These are phyloP conservation scores for Phylloporus sp. DNA, from an alignment of 768 basidiomycete genomes.

Conservation along the genomic window DNA sequence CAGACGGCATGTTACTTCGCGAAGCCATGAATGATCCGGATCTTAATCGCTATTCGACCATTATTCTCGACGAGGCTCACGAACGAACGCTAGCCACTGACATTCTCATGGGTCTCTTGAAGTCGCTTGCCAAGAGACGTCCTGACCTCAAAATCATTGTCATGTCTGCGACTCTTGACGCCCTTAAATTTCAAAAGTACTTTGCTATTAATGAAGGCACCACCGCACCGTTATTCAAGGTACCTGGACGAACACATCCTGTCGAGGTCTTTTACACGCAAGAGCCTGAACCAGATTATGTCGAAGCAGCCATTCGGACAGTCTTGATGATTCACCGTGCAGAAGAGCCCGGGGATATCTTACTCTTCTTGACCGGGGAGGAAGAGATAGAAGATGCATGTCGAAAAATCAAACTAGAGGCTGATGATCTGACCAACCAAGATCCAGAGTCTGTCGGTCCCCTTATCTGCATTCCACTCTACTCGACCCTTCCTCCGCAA, in stretches of 20 bases:
- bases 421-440: slow-evolving; percentile 73
- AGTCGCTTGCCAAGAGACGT: slow-evolving; percentile 74
- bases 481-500: slow-evolving; percentile 89
- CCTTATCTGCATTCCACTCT: slow-evolving; percentile 85
- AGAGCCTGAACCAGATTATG: slow-evolving; percentile 91
- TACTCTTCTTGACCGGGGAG: slow-evolving; percentile 96
- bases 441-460: slow-evolving; percentile 80
- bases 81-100: slow-evolving; percentile 97
- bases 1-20: slow-evolving; percentile 97
- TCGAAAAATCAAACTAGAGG: slow-evolving; percentile 87
- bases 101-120: slow-evolving; percentile 96
- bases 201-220: slow-evolving; percentile 50
- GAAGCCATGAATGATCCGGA: slow-evolving; percentile 97
- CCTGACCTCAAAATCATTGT: slow-evolving; percentile 93
- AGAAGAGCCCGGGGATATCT: slow-evolving; percentile 88
- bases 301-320: slow-evolving; percentile 94
- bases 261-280: slow-evolving; percentile 95
- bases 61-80: slow-evolving; percentile 98
- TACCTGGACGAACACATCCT: slow-evolving; percentile 90
- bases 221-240: slow-evolving; percentile 79
- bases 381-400: slow-evolving; percentile 98
- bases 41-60: slow-evolving; percentile 88
- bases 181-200: slow-evolving; percentile 95
- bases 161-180: slow-evolving; percentile 98
- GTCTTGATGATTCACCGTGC: slow-evolving; percentile 97